phyloP scores from a whole-genome alignment of 2,329 filamentous ascomycete species.

The Trichoderma guizhouense region DNA sequence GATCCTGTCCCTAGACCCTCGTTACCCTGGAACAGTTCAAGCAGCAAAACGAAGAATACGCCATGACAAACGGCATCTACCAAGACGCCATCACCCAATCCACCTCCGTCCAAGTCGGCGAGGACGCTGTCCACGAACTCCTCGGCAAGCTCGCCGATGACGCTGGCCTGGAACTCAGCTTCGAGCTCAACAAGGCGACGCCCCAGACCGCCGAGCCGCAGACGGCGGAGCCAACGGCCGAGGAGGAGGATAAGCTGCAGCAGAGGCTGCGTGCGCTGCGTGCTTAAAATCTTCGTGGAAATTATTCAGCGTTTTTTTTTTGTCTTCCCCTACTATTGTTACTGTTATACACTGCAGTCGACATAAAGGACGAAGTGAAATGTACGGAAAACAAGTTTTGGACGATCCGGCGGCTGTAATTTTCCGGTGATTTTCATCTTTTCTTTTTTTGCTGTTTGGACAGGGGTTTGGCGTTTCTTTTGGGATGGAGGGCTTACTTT shows the following conservation, averaged over 20 bases:
- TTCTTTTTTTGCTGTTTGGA: background rate
- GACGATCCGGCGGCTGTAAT: background rate
- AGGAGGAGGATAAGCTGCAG: conserved; percentile 74
- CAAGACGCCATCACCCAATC: conserved; percentile 80
- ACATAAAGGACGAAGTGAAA: background rate
- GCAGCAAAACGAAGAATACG: conserved; percentile 61
- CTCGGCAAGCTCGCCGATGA: conserved; percentile 85
- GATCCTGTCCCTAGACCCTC: too few relatives aligned
- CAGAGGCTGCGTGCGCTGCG: conserved; percentile 55
- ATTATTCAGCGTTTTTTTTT: background rate
- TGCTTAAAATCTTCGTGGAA: conserved; percentile 35
- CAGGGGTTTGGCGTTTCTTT: background rate
- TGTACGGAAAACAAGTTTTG: background rate
- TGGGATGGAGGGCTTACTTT: background rate
- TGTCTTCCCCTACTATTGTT: background rate
- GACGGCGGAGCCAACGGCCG: conserved; percentile 65
- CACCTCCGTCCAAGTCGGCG: conserved; percentile 67
- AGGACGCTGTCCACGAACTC: conserved; percentile 83
- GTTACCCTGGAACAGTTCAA: conserved; percentile 60
- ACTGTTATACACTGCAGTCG: background rate
- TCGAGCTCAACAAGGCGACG: conserved; percentile 63
- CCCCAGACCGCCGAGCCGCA: conserved; percentile 57
- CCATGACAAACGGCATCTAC: conserved; percentile 70
- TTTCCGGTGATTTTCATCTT: too few relatives aligned
- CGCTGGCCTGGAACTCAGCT: conserved; percentile 75